A percentile compares a stretch with the other conserved stretches of the same genome.
Evolutionary conservation across 2,329 filamentous ascomycete species (phyloP).

Genomic region (Drechslerella coelobrocha): DNA sequence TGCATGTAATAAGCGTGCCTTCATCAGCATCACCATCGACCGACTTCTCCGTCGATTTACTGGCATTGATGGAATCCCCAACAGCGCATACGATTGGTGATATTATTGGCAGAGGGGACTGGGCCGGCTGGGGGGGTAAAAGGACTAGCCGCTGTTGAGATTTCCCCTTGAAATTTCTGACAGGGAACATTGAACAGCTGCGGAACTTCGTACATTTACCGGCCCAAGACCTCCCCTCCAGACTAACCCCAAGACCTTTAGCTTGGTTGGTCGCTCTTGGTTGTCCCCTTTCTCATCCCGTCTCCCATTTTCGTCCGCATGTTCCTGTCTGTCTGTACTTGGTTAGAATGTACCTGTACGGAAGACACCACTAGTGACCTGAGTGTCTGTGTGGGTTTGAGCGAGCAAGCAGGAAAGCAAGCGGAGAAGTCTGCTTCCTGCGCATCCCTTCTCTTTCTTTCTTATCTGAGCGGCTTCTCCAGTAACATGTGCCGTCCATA

Average conservation of each 20-base stretch:
- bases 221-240: conserved; percentile 16
- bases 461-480: neutral
- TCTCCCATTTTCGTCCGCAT: conserved; percentile 46
- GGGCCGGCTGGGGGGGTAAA: conserved; percentile 8
- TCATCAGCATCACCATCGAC: neutral
- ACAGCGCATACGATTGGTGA: conserved; percentile 11
- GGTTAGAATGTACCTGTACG: conserved; percentile 4
- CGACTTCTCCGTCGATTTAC: neutral
- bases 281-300: conserved; percentile 47
- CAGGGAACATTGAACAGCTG: conserved; percentile 17
- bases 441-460: neutral
- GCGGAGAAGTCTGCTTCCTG: neutral
- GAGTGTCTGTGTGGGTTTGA: neutral
- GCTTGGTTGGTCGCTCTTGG: conserved; percentile 36
- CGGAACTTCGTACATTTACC: neutral
- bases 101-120: conserved; percentile 16
- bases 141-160: conserved; percentile 33
- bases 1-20: neutral
- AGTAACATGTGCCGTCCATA: neutral
- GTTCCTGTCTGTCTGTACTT: conserved; percentile 1
- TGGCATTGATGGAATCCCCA: neutral
- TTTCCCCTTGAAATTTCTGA: conserved; percentile 50
- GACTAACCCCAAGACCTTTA: conserved; percentile 21
- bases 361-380: neutral
- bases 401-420: neutral